These are phyloP conservation scores for Ceratocystiopsis minuta DNA, from an alignment of 2,329 filamentous ascomycete species.

Conservation along the genomic window DNA sequence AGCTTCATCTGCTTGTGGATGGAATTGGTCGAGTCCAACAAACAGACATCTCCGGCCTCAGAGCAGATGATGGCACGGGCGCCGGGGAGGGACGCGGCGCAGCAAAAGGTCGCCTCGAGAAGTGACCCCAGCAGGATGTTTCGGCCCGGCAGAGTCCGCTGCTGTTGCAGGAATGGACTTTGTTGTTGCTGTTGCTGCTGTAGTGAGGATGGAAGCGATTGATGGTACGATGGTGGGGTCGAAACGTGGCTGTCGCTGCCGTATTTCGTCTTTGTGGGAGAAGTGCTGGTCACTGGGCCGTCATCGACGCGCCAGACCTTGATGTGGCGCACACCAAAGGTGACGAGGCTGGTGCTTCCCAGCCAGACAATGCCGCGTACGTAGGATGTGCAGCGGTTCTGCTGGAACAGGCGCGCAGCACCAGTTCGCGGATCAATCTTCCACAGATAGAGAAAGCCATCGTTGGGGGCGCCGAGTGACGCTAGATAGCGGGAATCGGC, in stretches of 20 bases:
- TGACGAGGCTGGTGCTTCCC: conserved; percentile 61
- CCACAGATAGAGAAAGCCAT: conserved; percentile 90
- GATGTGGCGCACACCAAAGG: conserved; percentile 76
- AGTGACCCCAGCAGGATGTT: conserved; percentile 74
- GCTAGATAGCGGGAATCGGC: conserved; percentile 72
- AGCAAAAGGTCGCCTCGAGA: conserved; percentile 70
- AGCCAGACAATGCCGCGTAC: conserved; percentile 84
- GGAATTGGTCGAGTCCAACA: conserved; percentile 64
- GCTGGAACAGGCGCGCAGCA: conserved; percentile 58
- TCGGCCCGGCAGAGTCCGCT: conserved; percentile 62
- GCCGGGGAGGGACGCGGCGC: conserved; percentile 53
- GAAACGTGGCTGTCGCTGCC: conserved; percentile 27
- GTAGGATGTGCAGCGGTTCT: conserved; percentile 80
- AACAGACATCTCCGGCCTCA: conserved; percentile 75
- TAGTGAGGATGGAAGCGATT: neutral
- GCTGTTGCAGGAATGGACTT: conserved; percentile 10
- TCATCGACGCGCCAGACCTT: conserved; percentile 87
- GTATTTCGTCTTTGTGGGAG: conserved; percentile 43
- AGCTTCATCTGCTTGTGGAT: conserved; percentile 54
- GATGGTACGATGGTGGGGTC: conserved; percentile 16
- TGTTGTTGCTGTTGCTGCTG: neutral
- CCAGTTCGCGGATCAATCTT: conserved; percentile 68
- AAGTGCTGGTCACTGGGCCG: conserved; percentile 18
- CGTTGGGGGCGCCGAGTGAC: conserved; percentile 73
- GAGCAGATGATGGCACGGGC: conserved; percentile 67